Evolutionary conservation across 176 grass and related monocot genomes (phyloP), one percentile per base, ranked within the genome.

Genomic region (Calamus simplicifolius): DNA sequence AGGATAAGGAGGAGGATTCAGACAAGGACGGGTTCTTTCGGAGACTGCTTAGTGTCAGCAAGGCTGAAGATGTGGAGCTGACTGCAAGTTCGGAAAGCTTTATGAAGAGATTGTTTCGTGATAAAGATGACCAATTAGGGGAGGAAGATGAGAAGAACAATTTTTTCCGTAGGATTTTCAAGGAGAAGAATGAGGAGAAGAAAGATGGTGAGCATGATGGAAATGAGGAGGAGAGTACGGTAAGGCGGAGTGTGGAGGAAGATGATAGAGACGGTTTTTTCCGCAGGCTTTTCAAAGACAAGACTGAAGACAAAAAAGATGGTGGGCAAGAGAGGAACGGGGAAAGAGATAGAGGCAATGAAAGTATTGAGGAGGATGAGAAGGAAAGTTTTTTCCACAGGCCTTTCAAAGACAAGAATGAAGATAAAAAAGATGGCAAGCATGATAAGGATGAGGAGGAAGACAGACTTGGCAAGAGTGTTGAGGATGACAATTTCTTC

Each of bases 111-210:
- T 51, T 80, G n/a, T 89, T 86, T 57, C 73, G 73, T 67, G 85
- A 89, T 66, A 89, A 77, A 66, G 85, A 89, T 35, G 85, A 84
- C 14, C 83, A 54, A 23, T 61, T 59, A 6, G 85, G 73, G 43
- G 90, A 84, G n/a, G 85, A 95, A 58, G 82, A 89, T 4, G 90
- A 89, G 63, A 89, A 80, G 69, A 85, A 95, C 35, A 82, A 85
- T 2, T 89, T 95, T 77, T 90, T 95, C 48, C 82, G 76, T 21
- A 84, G 80, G 63, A 84, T 98, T 50, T 98, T 98, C 64, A 98
- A 88, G 62, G 93, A 97, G 61, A 97, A 97, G 69, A 85, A 68
- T 76, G 93, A 98, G 17, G 93, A 85, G 54, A 90, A 70, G 78
- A 79, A 77, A 68, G 79, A 90, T 8, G 67, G 62, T 70, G 67